A percentile compares a stretch with the other conserved stretches of the same genome.
Conservation (phyloP, 495 filamentous ascomycete genomes). For the Hyaloscypha hepaticicola region DNA sequence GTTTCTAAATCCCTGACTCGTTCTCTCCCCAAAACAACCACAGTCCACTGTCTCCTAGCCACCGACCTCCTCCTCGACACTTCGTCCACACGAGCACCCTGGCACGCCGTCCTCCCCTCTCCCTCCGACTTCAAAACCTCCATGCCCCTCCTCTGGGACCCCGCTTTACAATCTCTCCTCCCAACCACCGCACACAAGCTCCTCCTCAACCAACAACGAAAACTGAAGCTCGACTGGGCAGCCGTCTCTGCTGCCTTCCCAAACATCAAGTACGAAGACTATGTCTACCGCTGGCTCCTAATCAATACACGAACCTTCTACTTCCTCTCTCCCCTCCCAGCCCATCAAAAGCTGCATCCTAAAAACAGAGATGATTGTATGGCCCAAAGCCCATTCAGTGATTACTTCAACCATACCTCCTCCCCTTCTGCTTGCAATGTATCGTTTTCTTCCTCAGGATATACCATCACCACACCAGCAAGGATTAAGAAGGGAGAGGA, state of each 20-base stretch:
- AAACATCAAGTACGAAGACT: constrained; percentile 50
- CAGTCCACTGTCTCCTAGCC: constrained; percentile 70
- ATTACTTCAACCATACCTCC: constrained; percentile 71
- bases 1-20: constrained; percentile 53
- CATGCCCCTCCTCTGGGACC: constrained; percentile 71
- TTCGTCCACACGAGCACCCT: constrained; percentile 42
- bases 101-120: constrained; percentile 70
- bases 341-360: constrained; percentile 9
- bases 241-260: constrained; percentile 53
- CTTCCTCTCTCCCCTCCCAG: constrained; percentile 28
- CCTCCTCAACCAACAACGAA: constrained; percentile 58
- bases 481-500: constrained; percentile 54
- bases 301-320: constrained; percentile 71
- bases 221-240: constrained; percentile 62
- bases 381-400: constrained; percentile 65
- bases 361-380: constrained; percentile 51
- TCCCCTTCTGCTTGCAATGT: constrained; percentile 31
- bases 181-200: constrained; percentile 47
- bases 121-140: constrained; percentile 54
- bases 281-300: constrained; percentile 66
- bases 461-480: constrained; percentile 14
- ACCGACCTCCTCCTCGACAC: constrained; percentile 60
- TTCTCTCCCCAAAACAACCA: constrained; percentile 47
- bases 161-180: constrained; percentile 45
- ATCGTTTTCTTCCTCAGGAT: constrained; percentile 18